Percentiles rank a stretch among this genome's conserved stretches.
Conservation (phyloP, 2,329 filamentous ascomycete genomes). For the Malbranchea cinnamomea region DNA sequence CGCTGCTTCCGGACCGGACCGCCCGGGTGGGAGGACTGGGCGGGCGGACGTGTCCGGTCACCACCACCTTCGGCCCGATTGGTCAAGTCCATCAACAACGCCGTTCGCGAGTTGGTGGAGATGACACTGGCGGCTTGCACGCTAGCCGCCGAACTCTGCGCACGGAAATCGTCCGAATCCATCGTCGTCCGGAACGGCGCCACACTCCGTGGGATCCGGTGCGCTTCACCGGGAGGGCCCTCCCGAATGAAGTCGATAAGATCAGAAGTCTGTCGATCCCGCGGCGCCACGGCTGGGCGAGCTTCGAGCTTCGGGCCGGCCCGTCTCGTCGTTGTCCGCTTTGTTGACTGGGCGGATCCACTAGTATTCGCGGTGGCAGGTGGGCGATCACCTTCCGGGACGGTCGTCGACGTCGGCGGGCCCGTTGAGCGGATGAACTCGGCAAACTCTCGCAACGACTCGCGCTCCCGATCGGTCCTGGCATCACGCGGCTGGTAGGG, state of each 20-base stretch:
- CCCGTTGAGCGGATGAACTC: conserved; percentile 82
- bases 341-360: no score
- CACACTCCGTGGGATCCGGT: conserved; percentile 65
- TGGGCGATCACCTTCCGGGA: conserved; percentile 8
- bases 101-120: conserved; percentile 59
- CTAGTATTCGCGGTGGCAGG: background rate
- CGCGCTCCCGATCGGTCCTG: conserved; percentile 48
- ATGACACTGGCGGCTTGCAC: conserved; percentile 38
- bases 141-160: conserved; percentile 26
- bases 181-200: conserved; percentile 74
- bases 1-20: conserved; percentile 67
- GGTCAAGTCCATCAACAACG: no score
- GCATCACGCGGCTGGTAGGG: conserved; percentile 56
- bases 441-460: conserved; percentile 68
- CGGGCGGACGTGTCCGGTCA: no score
- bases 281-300: conserved; percentile 51
- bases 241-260: conserved; percentile 91
- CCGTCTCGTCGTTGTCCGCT: no score
- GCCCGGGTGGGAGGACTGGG: no score
- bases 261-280: conserved; percentile 58
- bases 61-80: no score
- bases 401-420: conserved; percentile 31
- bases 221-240: conserved; percentile 54
- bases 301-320: conserved; percentile 40
- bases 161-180: conserved; percentile 63